Evolutionary conservation across 2,329 filamentous ascomycete species (phyloP).

Genomic region (Cladosporium sp.): DNA sequence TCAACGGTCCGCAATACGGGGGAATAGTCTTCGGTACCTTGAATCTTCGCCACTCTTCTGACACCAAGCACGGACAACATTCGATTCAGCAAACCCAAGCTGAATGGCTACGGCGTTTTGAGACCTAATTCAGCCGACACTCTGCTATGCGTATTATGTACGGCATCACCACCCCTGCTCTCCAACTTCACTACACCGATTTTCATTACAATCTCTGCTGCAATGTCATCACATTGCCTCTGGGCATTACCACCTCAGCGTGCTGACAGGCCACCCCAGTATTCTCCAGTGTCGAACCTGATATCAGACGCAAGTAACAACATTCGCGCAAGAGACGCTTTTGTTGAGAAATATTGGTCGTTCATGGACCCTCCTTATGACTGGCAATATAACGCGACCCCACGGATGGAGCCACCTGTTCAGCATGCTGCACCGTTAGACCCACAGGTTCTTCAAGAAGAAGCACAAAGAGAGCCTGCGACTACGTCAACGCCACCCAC

Average conservation of each 20-base stretch:
- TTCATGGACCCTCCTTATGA: background rate
- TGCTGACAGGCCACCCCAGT: slow-evolving; percentile 10
- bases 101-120: slow-evolving; percentile 5
- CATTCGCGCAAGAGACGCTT: background rate
- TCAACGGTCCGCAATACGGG: slow-evolving; percentile 14
- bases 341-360: background rate
- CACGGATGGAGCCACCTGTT: background rate
- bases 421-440: background rate
- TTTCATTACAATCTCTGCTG: background rate
- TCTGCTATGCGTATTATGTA: slow-evolving; percentile 1
- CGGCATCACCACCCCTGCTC: background rate
- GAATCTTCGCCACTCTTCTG: slow-evolving; percentile 6
- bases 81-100: slow-evolving; percentile 14
- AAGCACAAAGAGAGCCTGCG: slow-evolving; percentile 6
- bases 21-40: slow-evolving; percentile 12
- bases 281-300: background rate
- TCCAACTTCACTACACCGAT: background rate
- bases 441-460: background rate
- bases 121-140: background rate
- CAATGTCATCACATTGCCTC: background rate
- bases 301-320: background rate
- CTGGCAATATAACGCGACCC: background rate
- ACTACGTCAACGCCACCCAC: slow-evolving; percentile 24
- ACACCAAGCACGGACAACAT: slow-evolving; percentile 11
- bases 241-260: background rate